Evolutionary conservation across 2,329 filamentous ascomycete genomes (phyloP), one percentile per base, ranked within the genome.

Genomic region (Alternaria rosae): DNA sequence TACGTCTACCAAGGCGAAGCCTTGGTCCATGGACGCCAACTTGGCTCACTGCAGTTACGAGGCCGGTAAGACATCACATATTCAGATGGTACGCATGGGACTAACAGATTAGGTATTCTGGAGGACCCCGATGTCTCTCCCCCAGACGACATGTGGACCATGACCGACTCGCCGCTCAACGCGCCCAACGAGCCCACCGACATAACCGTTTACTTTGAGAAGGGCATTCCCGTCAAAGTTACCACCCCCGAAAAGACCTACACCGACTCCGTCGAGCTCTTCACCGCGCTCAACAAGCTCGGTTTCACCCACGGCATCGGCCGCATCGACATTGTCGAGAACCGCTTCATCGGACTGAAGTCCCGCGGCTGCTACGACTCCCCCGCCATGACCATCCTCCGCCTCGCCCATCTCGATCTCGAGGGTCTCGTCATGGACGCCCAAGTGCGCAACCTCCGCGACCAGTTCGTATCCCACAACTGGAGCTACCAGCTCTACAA

Each of bases 241-340:
- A 86, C 87, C 74, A 85, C 83, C 54, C 79, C 81, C 59, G 78
- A 81, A 44, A 87, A 91, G 83, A 84, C 82, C 38, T 84, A 87
- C 70, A 92, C 90, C 58, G 90, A 91, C 74, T 84, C 88, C 6
- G 85, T 92, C 58, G 89, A 91, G 75, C 83, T 94, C 59, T 94
- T 94, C 84, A 83, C 88, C 64, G 85, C 87, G 58, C 85, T 88
- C 70, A 94, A 94, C 82, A 83, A 87, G 61, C 89, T 94, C 67
- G 92, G 87, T 67, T 86, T 87, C 78, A 85, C 84, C 67, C 84
- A 93, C 82, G 92, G 92, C 77, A 87, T 94, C 69, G 92, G 92
- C 73, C 85, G 92, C 74, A 90, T 94, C 69, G 92, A 94, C 79
- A 94, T 94, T 76, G 91, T 94, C 64, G 91, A 93, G 79, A 91